phyloP scores from a whole-genome alignment of 2,329 filamentous ascomycete genomes.

The Leptographium procerum region DNA sequence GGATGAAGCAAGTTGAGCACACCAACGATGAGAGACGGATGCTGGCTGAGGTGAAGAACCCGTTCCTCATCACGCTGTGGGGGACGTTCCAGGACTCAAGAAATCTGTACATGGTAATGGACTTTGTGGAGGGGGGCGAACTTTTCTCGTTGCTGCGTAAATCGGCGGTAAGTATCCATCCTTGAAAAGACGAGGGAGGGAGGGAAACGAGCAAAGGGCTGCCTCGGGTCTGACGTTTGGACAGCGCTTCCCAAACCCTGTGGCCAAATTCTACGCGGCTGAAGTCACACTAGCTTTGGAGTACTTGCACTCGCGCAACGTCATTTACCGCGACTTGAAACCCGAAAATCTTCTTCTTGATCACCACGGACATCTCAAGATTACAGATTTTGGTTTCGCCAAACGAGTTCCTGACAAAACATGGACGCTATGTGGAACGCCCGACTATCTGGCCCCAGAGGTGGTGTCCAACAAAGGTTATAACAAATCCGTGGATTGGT shows the following conservation, averaged over 20 bases:
- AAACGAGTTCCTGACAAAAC: conserved; percentile 98
- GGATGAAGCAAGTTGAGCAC: conserved; percentile 99
- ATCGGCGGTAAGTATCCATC: conserved; percentile 62
- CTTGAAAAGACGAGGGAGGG: not conserved
- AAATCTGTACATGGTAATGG: conserved; percentile 99
- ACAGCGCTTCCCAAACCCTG: conserved; percentile 96
- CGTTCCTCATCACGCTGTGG: conserved; percentile 96
- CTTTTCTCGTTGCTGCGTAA: conserved; percentile 91
- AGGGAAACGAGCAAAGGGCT: not conserved
- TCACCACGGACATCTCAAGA: conserved; percentile 88
- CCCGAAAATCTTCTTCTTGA: conserved; percentile 88
- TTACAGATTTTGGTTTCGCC: conserved; percentile 96
- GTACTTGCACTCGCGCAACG: conserved; percentile 87
- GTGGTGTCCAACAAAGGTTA: conserved; percentile 99
- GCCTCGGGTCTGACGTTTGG: not conserved
- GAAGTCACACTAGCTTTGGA: conserved; percentile 93
- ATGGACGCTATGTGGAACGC: conserved; percentile 95
- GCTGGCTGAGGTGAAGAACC: conserved; percentile 93
- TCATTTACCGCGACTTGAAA: conserved; percentile 96
- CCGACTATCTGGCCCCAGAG: conserved; percentile 93
- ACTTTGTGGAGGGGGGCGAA: conserved; percentile 97
- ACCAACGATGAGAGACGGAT: conserved; percentile 96
- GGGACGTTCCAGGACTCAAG: conserved; percentile 92
- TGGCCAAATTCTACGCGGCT: conserved; percentile 97
- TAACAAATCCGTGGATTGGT: conserved; percentile 99